Conservation (phyloP, 2,329 filamentous ascomycete species). For the Fusarium tanahbumbuense region DNA sequence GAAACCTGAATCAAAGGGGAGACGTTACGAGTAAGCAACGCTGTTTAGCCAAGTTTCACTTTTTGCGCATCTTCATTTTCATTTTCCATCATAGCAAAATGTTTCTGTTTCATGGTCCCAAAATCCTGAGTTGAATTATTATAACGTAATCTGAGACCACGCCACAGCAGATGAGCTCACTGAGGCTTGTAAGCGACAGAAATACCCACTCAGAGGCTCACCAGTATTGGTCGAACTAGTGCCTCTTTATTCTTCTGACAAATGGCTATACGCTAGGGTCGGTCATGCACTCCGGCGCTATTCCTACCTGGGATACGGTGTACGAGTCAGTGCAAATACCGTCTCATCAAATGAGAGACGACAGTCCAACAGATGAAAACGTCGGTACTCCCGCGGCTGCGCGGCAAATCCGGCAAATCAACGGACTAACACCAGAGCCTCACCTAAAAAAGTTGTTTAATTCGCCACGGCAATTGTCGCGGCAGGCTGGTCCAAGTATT, state of each 20-base stretch:
- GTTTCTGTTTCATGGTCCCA: background rate
- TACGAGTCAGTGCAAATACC: background rate
- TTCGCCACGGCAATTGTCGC: background rate
- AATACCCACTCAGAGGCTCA: background rate
- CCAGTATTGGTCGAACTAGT: background rate
- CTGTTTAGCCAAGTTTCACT: background rate
- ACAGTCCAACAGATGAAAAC: background rate
- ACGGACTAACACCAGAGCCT: background rate
- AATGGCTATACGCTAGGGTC: background rate
- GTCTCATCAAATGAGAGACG: background rate
- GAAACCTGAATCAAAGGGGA: background rate
- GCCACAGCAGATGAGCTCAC: background rate
- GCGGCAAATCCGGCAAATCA: background rate
- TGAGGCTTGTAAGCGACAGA: background rate
- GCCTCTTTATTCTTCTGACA: background rate
- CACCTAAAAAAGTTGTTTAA: background rate
- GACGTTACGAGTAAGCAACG: background rate
- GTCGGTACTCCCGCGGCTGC: background rate
- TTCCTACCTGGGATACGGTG: background rate
- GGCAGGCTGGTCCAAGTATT: background rate
- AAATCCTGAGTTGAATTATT: background rate
- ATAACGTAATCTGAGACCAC: constrained; percentile 9
- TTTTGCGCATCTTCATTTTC: background rate
- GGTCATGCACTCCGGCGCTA: background rate
- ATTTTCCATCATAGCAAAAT: background rate